Evolutionary conservation across 164 flowering plant species (phyloP).

Genomic region (Dillenia turbinata): DNA sequence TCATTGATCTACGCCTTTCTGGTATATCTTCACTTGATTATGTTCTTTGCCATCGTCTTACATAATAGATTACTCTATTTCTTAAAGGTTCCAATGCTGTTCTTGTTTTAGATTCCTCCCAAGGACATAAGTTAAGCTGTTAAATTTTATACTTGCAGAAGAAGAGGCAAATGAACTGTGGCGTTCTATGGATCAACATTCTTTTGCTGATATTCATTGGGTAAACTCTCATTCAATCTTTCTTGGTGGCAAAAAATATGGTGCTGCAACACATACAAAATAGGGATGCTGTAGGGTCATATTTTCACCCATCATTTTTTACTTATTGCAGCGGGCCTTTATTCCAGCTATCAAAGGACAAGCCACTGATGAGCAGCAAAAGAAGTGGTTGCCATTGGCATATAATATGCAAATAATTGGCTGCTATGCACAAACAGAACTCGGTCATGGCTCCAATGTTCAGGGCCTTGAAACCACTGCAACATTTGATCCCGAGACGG

Average conservation of each 20-base stretch:
- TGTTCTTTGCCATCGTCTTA: background rate
- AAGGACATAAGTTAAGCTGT: conserved; percentile 5
- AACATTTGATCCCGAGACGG: conserved; percentile 84
- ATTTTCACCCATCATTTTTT: no score
- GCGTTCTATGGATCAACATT: conserved; percentile 76
- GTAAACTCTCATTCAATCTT: background rate
- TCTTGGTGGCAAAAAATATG: no score
- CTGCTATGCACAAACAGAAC: conserved; percentile 98
- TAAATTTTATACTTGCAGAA: conserved; percentile 46
- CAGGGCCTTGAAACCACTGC: conserved; percentile 99
- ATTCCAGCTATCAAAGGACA: conserved; percentile 92
- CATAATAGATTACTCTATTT: no score
- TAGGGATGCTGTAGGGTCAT: no score
- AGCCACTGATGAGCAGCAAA: conserved; percentile 92
- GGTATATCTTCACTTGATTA: conserved; percentile 30
- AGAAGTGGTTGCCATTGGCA: conserved; percentile 94
- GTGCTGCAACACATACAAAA: no score
- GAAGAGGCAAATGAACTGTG: conserved; percentile 77
- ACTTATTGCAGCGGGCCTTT: conserved; percentile 72
- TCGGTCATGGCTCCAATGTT: conserved; percentile 99
- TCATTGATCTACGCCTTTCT: conserved; percentile 77
- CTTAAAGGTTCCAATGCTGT: background rate
- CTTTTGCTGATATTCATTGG: conserved; percentile 96
- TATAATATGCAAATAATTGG: conserved; percentile 97
- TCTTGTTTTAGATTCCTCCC: background rate